Base-by-base conservation (phyloP, 2,329 filamentous ascomycete species). In the Fusarium subglutinans region DNA sequence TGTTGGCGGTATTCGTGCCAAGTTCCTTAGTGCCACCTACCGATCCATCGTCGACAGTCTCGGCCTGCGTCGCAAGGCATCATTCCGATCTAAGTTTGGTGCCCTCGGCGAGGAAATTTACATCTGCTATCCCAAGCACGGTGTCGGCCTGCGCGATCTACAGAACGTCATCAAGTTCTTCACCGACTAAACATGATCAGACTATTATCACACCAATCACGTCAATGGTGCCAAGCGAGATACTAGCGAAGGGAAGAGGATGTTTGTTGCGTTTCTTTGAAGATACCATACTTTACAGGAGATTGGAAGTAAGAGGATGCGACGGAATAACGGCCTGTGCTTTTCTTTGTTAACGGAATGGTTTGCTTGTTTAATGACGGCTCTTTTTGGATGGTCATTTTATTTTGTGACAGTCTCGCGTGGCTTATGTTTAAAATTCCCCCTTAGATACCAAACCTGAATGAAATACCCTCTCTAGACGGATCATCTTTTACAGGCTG, bases 101-200 rank as follows among this genome's bases (percentile, higher is more conserved):
- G 93, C 93, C 9, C 86, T 90, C 66, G 94, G 95, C 69, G 95
- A 98, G 79, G 91, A 93, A 54, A 91, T 96, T 35, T 98, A 94
- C 83, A 94, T 98, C 75, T 95, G 94, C 80, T 98, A 97, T 83
- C 95, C 95, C 45, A 91, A 93, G 66, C 92, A 95, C 79, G 95
- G 95, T 13, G 87, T 98, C 35, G 94, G 94, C 4, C 90, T 95
- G 51, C 90, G 91, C 71, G 95, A 95, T 48, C 90, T 95, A 71
- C 90, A 93, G 81, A 94, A 95, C n/a, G 90, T 98, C 76, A 87
- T 98, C 84, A 93, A 92, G 80, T 98, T 97, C 85, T 96, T 98
- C 82, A 93, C 96, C 82, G 94, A 94, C 74, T 90, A 90, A 72
- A 75, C 17, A 54, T 22, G 10, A 38, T 37, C 24, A 10, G 44